Base-by-base conservation (phyloP, 805 yeast genomes). In the Teunomyces cretensis region DNA sequence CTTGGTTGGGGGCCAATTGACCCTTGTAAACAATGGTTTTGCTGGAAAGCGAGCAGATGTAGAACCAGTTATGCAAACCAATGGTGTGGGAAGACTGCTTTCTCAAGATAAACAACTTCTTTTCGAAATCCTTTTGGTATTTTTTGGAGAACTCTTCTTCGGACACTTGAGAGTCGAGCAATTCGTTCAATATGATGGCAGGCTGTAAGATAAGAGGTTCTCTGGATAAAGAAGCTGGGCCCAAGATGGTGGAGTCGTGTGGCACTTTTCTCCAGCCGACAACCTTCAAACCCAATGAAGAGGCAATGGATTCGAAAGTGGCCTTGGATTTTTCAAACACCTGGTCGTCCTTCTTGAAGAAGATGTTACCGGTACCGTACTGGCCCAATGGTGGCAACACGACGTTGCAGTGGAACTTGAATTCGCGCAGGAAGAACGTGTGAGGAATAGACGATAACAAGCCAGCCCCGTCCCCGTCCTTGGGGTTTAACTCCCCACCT, bases 381-480 rank as follows among this genome's bases (percentile, higher is more conserved):
- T 89, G 95, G 49, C 96, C 96, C 48, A 75, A 70, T 4, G 75
- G 72, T 16, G 98, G 98, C 48, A 92, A 72, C 46, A 75, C 76
- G 43, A 88, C 72, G 53, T 80, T 74, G 59, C 85, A 76, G 47
- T 80, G 80, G 56, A 84, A 81, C 57, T 79, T 79, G 64, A 91
- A 91, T 71, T 92, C 98, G 65, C 92, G 81, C 48, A 69, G 68
- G 76, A 92, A 81, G 65, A 94, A 88, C 53, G 80, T 83, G 70
- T 91, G 97, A 30, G 97, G 97, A 51, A 92, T 82, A 26, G 96
- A 86, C 41, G 94, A 81, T 80, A 92, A 81, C 50, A 92, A 89
- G 67, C 99, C 99, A 22, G 99, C 99, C 69, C 99, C 99, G 64
- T 92, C 99, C 68, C 99, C 99, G 65, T 92, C 97, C 58, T 90